These are phyloP conservation scores for Protea cynaroides DNA, from an alignment of 164 flowering plant genomes.

Conservation along the genomic window DNA sequence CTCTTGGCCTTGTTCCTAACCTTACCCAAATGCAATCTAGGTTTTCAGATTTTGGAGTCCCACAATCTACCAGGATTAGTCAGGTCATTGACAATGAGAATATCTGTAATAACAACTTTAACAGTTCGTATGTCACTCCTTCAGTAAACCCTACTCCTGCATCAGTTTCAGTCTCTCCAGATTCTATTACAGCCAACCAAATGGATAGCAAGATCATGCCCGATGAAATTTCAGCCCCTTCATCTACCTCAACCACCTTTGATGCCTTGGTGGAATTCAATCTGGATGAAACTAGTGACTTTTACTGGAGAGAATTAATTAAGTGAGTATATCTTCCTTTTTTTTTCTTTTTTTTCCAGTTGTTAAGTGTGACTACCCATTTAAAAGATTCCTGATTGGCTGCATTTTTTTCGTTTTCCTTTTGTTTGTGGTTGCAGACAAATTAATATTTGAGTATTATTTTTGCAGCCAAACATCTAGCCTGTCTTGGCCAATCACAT, in stretches of 20 bases:
- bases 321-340: conserved; percentile 22
- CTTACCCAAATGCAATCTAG: not conserved
- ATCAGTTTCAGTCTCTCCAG: conserved; percentile 14
- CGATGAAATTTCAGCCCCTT: not conserved
- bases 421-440: not conserved
- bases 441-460: not conserved
- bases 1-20: conserved; percentile 2
- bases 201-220: not conserved
- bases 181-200: conserved; percentile 2
- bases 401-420: not conserved
- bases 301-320: conserved; percentile 37
- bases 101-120: not conserved
- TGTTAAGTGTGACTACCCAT: not conserved
- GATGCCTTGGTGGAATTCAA: conserved; percentile 15
- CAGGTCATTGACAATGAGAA: not conserved
- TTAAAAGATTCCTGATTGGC: not conserved
- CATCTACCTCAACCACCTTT: conserved; percentile 1
- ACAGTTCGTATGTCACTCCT: conserved; percentile 1
- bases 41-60: conserved; percentile 4
- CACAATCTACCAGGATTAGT: conserved; percentile 7
- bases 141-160: conserved; percentile 11
- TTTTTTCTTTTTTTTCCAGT: not conserved
- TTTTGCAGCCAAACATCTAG: conserved; percentile 17
- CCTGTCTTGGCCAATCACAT: conserved; percentile 11
- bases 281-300: conserved; percentile 28